Base-by-base conservation (phyloP, 257 asterid species). In the Solanum acaule region DNA sequence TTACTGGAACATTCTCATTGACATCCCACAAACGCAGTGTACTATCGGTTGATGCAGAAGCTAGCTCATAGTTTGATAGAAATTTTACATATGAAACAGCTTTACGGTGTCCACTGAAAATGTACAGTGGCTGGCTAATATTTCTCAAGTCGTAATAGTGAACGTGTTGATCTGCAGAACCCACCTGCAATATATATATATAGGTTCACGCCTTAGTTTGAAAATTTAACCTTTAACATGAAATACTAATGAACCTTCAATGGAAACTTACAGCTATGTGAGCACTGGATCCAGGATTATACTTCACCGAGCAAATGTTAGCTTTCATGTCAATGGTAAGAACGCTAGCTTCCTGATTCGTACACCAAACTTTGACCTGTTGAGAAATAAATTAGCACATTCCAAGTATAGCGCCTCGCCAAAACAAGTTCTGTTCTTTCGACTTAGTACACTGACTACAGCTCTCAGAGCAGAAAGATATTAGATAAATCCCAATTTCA, bases 21-120 rank as follows among this genome's bases (percentile, higher is more conserved):
- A 95, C 98, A 84, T 96, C 99, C 99, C 99, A 96, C 82, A 96
- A 90, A 88, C 98, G 98, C 87, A 96, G 88, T 12, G 99, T 93
- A 89, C 97, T 95, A 92, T 96, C 99, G 1, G 98, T 96, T 86
- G 99, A 95, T 87, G 99, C 99, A 89, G 99, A 96, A 81, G 98
- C 98, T 86, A 96, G 97, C 86, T 95, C 98, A 59, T 87, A 88
- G 89, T 86, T 91, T 86, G 98, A 95, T 65, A 96, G 88, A 89
- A 96, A 96, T 59, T 96, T 96, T 70, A 96, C 99, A 88, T 96
- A 95, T 3, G 99, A 95, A 85, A 96, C 99, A 49, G 98, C 94
- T 90, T 96, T 96, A 89, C 95, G 91, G 86, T 96, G 98, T 81
- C 98, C 99, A 67, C 94, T 92, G 89, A 96, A 94, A 67, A 93